Conservation (phyloP, 345 rosid genomes). For the Lumnitzera racemosa region DNA sequence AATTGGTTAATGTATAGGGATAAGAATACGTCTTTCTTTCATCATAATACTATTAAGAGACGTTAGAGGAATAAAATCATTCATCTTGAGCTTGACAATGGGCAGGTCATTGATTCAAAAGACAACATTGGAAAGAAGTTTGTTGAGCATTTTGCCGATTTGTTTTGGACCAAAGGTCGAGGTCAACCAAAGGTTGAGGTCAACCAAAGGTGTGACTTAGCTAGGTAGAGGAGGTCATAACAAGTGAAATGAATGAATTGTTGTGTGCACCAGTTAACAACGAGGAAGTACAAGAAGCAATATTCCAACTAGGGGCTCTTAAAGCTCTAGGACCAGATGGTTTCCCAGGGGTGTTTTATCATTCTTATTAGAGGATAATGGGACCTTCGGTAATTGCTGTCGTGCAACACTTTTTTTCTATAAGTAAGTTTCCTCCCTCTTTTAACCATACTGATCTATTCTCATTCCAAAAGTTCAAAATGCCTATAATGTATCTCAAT, state of each 20-base stretch:
- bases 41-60: no score
- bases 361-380: neutral
- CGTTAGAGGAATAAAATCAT: no score
- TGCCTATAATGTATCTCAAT: neutral
- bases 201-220: no score
- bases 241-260: constrained; percentile 1
- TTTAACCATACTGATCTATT: neutral
- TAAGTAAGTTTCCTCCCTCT: neutral
- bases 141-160: no score
- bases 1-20: no score
- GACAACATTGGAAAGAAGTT: no score
- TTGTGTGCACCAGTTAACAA: neutral
- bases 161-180: no score
- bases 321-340: neutral
- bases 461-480: neutral
- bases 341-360: neutral
- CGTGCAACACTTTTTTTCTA: neutral
- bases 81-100: no score
- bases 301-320: neutral
- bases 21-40: no score
- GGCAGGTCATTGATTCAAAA: no score
- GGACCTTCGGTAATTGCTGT: neutral
- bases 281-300: neutral
- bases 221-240: no score
- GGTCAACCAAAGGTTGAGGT: no score